A percentile compares a stretch with the other conserved stretches of the same genome.
phyloP scores from a whole-genome alignment of 2,329 filamentous ascomycete species.

The Pyrenochaeta sp. region DNA sequence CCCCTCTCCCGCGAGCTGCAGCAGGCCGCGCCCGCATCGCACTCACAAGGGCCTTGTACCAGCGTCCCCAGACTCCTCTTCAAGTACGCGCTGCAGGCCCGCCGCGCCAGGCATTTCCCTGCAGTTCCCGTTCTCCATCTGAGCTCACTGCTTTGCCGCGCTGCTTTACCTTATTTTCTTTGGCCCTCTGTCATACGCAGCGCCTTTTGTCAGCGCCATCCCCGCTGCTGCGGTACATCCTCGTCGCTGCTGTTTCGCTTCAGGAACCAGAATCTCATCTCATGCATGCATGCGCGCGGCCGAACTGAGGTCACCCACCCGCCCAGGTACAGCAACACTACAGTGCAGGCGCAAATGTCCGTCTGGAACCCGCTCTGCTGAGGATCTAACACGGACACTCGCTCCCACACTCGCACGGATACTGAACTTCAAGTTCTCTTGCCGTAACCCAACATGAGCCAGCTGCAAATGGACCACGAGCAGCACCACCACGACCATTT shows the following conservation, averaged over 20 bases:
- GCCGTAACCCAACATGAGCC: slow-evolving; percentile 47
- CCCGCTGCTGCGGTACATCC: slow-evolving; percentile 35
- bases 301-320: slow-evolving; percentile 43
- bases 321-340: slow-evolving; percentile 39
- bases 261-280: slow-evolving; percentile 42
- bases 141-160: slow-evolving; percentile 32
- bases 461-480: slow-evolving; percentile 54
- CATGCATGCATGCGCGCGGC: slow-evolving; percentile 52
- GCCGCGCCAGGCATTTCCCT: slow-evolving; percentile 42
- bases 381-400: slow-evolving; percentile 38
- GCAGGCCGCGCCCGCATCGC: slow-evolving; percentile 46
- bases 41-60: slow-evolving; percentile 44
- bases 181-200: slow-evolving; percentile 35
- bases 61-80: slow-evolving; percentile 41
- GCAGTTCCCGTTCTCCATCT: slow-evolving; percentile 35
- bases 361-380: slow-evolving; percentile 32
- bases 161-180: slow-evolving; percentile 25
- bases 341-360: slow-evolving; percentile 46
- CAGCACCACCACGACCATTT: slow-evolving; percentile 47
- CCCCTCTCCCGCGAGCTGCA: slow-evolving; percentile 43
- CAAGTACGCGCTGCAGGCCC: slow-evolving; percentile 49
- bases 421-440: slow-evolving; percentile 22
- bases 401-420: slow-evolving; percentile 37
- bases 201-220: slow-evolving; percentile 39
- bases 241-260: slow-evolving; percentile 43